These are phyloP conservation scores for Serendipita indica DNA, from an alignment of 768 basidiomycete species.

Conservation along the genomic window DNA sequence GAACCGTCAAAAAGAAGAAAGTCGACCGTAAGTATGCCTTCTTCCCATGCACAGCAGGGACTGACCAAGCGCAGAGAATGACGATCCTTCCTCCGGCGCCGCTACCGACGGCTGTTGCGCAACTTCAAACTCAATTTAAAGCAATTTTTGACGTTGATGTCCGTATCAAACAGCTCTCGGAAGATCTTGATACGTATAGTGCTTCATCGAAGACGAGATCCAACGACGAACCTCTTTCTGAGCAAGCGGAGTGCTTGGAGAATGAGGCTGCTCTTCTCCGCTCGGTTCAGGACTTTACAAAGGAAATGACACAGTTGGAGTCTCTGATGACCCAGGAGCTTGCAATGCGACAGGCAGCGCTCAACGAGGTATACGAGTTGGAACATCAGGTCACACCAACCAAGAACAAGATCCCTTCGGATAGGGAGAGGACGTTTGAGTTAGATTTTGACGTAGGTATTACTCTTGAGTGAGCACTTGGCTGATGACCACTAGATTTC, in stretches of 20 bases:
- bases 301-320: background rate
- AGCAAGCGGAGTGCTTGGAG: too few relatives aligned
- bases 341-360: background rate
- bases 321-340: background rate
- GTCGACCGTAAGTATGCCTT: too few relatives aligned
- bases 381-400: background rate
- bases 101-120: background rate
- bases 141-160: too few relatives aligned
- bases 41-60: too few relatives aligned
- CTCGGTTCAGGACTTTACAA: background rate
- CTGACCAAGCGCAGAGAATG: background rate
- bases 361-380: background rate
- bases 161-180: too few relatives aligned
- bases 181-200: background rate
- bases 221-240: background rate
- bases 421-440: background rate
- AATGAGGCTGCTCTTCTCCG: background rate
- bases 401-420: background rate
- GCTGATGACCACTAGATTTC: too few relatives aligned
- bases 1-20: too few relatives aligned
- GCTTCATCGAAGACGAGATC: background rate
- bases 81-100: background rate
- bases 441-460: too few relatives aligned
- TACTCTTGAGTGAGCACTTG: too few relatives aligned
- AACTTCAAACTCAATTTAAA: background rate